Conservation (phyloP, 2,329 filamentous ascomycete genomes). For the Colletotrichum musae region DNA sequence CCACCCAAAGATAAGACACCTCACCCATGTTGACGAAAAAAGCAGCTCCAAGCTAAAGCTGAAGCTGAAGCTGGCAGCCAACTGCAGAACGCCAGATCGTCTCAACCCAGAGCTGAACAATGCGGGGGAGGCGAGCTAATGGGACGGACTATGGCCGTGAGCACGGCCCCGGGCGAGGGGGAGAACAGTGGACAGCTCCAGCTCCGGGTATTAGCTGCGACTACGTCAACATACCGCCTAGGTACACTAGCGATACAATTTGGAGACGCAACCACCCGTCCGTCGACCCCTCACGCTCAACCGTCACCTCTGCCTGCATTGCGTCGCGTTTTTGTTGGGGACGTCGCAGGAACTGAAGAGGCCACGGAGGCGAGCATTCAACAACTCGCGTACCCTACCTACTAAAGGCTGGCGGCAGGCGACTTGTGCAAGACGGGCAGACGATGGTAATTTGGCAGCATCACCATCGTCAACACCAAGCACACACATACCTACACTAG, state of each 20-base stretch:
- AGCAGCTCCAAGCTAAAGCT: background rate
- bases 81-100: slow-evolving; percentile 22
- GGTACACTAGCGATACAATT: too few relatives aligned
- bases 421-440: too few relatives aligned
- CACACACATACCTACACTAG: too few relatives aligned
- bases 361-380: slow-evolving; percentile 13
- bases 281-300: slow-evolving; percentile 37
- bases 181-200: too few relatives aligned
- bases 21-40: background rate
- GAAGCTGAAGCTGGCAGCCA: too few relatives aligned
- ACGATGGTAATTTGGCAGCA: background rate
- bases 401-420: background rate
- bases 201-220: too few relatives aligned
- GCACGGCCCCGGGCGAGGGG: too few relatives aligned
- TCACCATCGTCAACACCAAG: background rate
- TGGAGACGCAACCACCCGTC: background rate
- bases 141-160: too few relatives aligned
- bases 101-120: slow-evolving; percentile 18
- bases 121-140: slow-evolving; percentile 31
- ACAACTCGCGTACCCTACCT: slow-evolving; percentile 4
- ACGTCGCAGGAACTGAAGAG: slow-evolving; percentile 13
- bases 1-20: background rate
- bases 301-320: slow-evolving; percentile 26
- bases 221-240: too few relatives aligned
- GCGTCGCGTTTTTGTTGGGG: slow-evolving; percentile 33